These are phyloP conservation scores for Oryza punctata DNA, from an alignment of 176 grass and related monocot species.

Conservation along the genomic window DNA sequence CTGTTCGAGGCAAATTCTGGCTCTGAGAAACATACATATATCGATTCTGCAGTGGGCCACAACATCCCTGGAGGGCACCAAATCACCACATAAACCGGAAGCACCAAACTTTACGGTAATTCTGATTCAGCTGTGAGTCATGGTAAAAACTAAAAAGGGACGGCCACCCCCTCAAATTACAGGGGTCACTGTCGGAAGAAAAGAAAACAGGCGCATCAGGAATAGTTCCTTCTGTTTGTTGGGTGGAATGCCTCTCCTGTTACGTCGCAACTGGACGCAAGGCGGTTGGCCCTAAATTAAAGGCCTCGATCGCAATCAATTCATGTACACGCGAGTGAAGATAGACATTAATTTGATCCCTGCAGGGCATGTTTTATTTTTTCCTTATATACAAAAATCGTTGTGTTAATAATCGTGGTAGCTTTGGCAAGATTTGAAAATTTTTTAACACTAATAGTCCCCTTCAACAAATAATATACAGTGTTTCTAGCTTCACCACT, in stretches of 20 bases:
- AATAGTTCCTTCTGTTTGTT: background rate
- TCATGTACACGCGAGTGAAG: background rate
- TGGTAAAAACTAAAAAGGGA: background rate
- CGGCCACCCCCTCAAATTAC: background rate
- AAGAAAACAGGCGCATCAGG: background rate
- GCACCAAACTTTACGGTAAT: background rate
- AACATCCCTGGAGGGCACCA: too few relatives aligned
- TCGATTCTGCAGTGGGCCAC: background rate
- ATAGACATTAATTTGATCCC: too few relatives aligned
- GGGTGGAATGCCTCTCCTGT: background rate
- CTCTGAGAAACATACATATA: background rate
- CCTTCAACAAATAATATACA: too few relatives aligned
- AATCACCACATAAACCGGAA: background rate
- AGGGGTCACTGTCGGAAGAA: background rate
- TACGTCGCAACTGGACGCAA: background rate
- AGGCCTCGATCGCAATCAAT: background rate
- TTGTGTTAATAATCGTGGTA: too few relatives aligned
- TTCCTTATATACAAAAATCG: background rate
- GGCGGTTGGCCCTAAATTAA: background rate
- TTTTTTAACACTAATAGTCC: too few relatives aligned
- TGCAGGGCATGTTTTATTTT: background rate
- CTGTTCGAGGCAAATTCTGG: background rate
- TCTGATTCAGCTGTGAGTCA: background rate
- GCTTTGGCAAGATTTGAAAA: too few relatives aligned
- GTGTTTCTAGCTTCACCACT: too few relatives aligned